Conservation (phyloP, 305 asterid genomes). For the Petunia hybrid region DNA sequence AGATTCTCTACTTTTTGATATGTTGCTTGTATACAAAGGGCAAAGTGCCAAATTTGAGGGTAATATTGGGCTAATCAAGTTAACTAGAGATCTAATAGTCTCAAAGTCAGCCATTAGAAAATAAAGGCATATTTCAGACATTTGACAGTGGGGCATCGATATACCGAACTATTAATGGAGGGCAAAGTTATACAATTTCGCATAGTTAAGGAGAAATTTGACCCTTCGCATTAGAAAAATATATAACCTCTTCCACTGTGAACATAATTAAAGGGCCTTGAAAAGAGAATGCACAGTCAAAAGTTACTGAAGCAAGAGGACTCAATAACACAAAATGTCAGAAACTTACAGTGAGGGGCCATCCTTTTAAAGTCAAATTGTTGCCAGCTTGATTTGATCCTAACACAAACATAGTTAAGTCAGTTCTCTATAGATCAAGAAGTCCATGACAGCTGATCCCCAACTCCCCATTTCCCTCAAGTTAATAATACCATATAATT, state of each 20-base stretch:
- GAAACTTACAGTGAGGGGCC: conserved; percentile 87
- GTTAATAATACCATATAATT: conserved; percentile 3
- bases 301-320: neutral
- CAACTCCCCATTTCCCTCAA: neutral
- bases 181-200: too few species aligned
- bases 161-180: too few species aligned
- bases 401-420: conserved; percentile 47
- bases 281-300: conserved; percentile 20
- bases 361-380: conserved; percentile 97
- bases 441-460: neutral
- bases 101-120: too few species aligned
- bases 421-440: conserved; percentile 27
- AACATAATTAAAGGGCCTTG: neutral
- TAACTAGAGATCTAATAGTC: too few species aligned
- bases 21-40: too few species aligned
- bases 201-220: too few species aligned
- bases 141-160: too few species aligned
- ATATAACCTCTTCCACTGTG: neutral
- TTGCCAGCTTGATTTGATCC: conserved; percentile 97
- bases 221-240: too few species aligned
- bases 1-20: too few species aligned
- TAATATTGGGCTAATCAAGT: too few species aligned
- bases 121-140: too few species aligned
- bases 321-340: conserved; percentile 14
- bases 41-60: too few species aligned